Percentiles rank a stretch among this genome's conserved stretches.
phyloP scores from a whole-genome alignment of 192 early-diverging fungal genomes.

The Geranomyces variabilis region DNA sequence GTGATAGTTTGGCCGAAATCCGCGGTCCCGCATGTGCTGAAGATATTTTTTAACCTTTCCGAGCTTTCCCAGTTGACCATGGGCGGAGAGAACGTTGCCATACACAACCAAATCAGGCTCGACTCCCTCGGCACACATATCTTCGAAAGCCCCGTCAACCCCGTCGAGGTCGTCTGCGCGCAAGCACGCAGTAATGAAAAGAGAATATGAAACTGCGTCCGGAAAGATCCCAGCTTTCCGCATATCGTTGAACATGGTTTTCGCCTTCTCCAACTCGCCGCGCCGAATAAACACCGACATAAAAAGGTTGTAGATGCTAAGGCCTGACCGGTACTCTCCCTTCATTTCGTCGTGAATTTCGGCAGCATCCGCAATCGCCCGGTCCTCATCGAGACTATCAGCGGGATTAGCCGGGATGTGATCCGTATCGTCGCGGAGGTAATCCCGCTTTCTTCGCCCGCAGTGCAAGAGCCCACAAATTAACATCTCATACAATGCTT shows the following conservation, averaged over 20 bases:
- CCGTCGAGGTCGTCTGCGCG: constrained; percentile 9
- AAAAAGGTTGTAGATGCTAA: constrained; percentile 29
- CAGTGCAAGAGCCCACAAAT: constrained; percentile 18
- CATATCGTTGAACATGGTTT: constrained; percentile 24
- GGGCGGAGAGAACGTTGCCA: constrained; percentile 19
- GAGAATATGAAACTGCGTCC: constrained; percentile 22
- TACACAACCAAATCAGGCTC: constrained; percentile 31
- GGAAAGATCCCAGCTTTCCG: not conserved
- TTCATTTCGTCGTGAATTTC: constrained; percentile 29
- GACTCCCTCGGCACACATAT: constrained; percentile 18
- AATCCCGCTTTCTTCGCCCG: constrained; percentile 19
- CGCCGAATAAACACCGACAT: constrained; percentile 36
- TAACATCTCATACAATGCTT: constrained; percentile 32
- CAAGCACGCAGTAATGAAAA: constrained; percentile 10
- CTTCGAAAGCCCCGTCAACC: constrained; percentile 25
- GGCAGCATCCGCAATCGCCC: constrained; percentile 24
- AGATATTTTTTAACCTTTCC: constrained; percentile 3
- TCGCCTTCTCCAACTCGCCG: constrained; percentile 14
- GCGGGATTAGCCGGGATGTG: not conserved
- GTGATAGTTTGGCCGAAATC: constrained; percentile 9
- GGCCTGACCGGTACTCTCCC: constrained; percentile 16
- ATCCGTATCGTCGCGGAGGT: not conserved
- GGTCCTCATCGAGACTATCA: constrained; percentile 7
- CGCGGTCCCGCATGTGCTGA: constrained; percentile 19
- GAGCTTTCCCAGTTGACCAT: constrained; percentile 8